Evolutionary conservation across 495 filamentous ascomycete genomes (phyloP).

Genomic region (Penicillium lagena): DNA sequence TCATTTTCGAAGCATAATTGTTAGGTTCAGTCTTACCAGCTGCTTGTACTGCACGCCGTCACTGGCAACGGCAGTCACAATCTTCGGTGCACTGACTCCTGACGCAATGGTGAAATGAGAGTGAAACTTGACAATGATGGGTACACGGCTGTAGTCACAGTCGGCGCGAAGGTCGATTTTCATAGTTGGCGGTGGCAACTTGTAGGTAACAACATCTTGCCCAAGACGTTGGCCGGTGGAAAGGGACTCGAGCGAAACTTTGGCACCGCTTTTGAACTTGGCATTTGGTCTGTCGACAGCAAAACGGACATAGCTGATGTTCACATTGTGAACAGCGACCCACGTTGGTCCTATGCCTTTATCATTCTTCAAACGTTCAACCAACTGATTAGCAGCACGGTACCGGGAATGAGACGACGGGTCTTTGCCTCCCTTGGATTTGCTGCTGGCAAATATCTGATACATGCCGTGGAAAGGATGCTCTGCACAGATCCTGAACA

Average conservation of each 20-base stretch:
- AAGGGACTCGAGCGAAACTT: constrained; percentile 54
- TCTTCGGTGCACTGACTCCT: constrained; percentile 87
- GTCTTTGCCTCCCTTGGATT: constrained; percentile 60
- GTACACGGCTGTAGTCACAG: constrained; percentile 69
- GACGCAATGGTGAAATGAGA: constrained; percentile 75
- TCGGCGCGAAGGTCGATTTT: constrained; percentile 67
- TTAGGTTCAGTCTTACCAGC: constrained; percentile 46
- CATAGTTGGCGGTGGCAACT: constrained; percentile 86
- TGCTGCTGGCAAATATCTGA: constrained; percentile 80
- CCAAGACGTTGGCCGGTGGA: constrained; percentile 49
- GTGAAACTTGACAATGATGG: constrained; percentile 61
- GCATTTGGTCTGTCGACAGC: constrained; percentile 57
- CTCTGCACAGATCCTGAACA: constrained; percentile 76
- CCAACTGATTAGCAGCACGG: constrained; percentile 61
- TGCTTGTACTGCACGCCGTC: constrained; percentile 79
- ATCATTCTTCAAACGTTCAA: constrained; percentile 49
- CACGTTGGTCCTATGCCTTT: constrained; percentile 45
- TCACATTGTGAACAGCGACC: constrained; percentile 63
- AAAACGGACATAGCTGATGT: constrained; percentile 65
- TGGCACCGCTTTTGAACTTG: constrained; percentile 61
- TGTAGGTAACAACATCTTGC: constrained; percentile 46
- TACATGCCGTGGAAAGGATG: constrained; percentile 97
- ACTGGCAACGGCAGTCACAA: constrained; percentile 69
- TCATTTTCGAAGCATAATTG: too few relatives aligned
- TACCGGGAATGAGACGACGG: constrained; percentile 64